These are phyloP conservation scores for Selaginella tamariscina DNA, from an alignment of 75 land plant species.

Conservation along the genomic window DNA sequence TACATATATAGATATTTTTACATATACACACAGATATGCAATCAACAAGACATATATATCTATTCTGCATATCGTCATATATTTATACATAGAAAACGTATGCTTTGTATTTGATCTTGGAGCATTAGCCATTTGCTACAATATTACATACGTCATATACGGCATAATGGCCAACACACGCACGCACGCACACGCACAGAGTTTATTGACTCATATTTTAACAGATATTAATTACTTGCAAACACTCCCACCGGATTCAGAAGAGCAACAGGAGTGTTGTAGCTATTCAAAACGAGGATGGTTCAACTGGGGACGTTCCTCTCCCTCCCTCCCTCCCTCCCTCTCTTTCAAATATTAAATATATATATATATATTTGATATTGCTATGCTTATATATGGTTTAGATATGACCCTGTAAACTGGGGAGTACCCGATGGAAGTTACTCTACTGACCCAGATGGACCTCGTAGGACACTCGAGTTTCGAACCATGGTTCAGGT, in stretches of 20 bases:
- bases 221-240: conserved; percentile 49
- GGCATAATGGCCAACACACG: too few species aligned
- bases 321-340: background rate
- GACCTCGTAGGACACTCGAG: conserved; percentile 60
- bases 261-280: conserved; percentile 70
- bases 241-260: conserved; percentile 57
- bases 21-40: too few species aligned
- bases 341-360: too few species aligned
- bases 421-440: conserved; percentile 99
- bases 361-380: background rate
- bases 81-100: too few species aligned
- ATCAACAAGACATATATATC: too few species aligned
- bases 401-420: conserved; percentile 78
- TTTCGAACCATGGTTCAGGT: conserved; percentile 92
- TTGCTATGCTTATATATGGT: background rate
- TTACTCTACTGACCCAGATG: conserved; percentile 74
- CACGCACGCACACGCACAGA: too few species aligned
- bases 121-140: too few species aligned
- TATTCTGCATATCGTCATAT: too few species aligned
- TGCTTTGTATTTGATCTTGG: too few species aligned
- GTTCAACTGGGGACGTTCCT: conserved; percentile 93
- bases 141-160: too few species aligned
- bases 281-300: conserved; percentile 69
- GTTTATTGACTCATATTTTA: too few species aligned
- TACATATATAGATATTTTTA: too few species aligned